Conservation (phyloP, 805 yeast genomes). For the Cyberlindnera petersonii region DNA sequence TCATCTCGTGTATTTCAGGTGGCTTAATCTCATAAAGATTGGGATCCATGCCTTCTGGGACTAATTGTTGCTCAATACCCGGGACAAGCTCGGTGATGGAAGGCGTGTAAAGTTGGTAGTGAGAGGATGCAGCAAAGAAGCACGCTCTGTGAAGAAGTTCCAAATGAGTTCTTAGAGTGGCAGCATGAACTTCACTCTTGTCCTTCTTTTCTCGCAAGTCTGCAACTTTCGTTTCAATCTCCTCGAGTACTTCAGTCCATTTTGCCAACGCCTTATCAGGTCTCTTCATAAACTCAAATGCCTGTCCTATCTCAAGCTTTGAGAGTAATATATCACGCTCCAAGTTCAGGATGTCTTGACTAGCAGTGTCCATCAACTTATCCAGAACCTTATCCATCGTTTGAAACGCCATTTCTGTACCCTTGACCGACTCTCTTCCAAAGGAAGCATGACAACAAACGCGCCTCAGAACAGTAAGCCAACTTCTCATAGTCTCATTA, state of each 20-base stretch:
- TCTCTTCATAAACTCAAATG: slow-evolving; percentile 51
- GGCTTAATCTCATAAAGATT: slow-evolving; percentile 6
- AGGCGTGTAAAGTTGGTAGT: slow-evolving; percentile 51
- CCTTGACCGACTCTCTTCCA: slow-evolving; percentile 17
- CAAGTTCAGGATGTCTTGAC: slow-evolving; percentile 41
- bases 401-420: slow-evolving; percentile 25
- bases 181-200: slow-evolving; percentile 24
- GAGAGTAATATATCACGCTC: slow-evolving; percentile 46
- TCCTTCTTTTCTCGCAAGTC: slow-evolving; percentile 11
- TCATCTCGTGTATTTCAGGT: neutral
- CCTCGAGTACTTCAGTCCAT: slow-evolving; percentile 35
- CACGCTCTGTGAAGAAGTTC: slow-evolving; percentile 71
- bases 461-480: slow-evolving; percentile 70
- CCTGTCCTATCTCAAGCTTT: slow-evolving; percentile 61
- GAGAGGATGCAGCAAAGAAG: slow-evolving; percentile 73
- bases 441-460: slow-evolving; percentile 77
- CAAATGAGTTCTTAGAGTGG: slow-evolving; percentile 39
- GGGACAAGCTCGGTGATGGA: slow-evolving; percentile 27
- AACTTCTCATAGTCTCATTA: slow-evolving; percentile 50
- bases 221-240: slow-evolving; percentile 12
- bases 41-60: slow-evolving; percentile 18
- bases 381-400: slow-evolving; percentile 67
- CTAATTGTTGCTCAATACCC: slow-evolving; percentile 19
- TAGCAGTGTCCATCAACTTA: slow-evolving; percentile 57
- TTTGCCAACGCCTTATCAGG: slow-evolving; percentile 48